phyloP scores from a whole-genome alignment of 345 rosid genomes.

The Bruguiera parviflora region DNA sequence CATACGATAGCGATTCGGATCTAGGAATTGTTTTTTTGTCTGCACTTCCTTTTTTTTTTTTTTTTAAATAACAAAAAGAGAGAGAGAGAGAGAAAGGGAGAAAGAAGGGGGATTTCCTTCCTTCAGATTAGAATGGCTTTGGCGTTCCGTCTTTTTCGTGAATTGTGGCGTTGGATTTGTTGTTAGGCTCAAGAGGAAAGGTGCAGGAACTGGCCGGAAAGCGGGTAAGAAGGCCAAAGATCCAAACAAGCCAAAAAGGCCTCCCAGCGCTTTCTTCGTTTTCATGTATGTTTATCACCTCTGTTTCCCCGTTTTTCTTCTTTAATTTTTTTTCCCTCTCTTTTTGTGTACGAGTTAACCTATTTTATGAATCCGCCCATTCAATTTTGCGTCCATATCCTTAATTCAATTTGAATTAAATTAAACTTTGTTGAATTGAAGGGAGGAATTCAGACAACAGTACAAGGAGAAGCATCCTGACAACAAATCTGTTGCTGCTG shows the following conservation, averaged over 20 bases:
- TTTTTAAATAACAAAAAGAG: too few species aligned
- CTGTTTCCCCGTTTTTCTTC: too few species aligned
- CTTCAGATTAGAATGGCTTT: too few species aligned
- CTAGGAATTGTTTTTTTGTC: conserved; percentile 12
- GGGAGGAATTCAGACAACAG: conserved; percentile 73
- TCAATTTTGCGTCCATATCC: neutral
- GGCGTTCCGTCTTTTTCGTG: neutral
- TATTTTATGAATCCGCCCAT: too few species aligned
- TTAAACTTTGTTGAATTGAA: conserved; percentile 12
- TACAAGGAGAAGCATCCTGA: conserved; percentile 66
- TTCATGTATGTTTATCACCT: conserved; percentile 49
- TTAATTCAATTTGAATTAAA: neutral
- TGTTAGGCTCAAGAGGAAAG: conserved; percentile 52
- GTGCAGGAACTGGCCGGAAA: conserved; percentile 38
- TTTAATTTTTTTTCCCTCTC: neutral
- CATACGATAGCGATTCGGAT: conserved; percentile 3
- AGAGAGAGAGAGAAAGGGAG: too few species aligned
- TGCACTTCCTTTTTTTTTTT: neutral
- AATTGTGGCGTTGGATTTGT: neutral
- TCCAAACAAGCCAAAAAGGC: conserved; percentile 87
- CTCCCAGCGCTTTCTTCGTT: conserved; percentile 81
- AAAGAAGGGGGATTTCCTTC: too few species aligned
- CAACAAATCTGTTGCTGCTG: conserved; percentile 78
- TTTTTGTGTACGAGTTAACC: neutral
- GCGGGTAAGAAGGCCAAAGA: conserved; percentile 67